Percentiles rank a stretch among this genome's conserved stretches.
Evolutionary conservation across 1,139 yeast genomes (phyloP).

Genomic region (Eremothecium coryli): DNA sequence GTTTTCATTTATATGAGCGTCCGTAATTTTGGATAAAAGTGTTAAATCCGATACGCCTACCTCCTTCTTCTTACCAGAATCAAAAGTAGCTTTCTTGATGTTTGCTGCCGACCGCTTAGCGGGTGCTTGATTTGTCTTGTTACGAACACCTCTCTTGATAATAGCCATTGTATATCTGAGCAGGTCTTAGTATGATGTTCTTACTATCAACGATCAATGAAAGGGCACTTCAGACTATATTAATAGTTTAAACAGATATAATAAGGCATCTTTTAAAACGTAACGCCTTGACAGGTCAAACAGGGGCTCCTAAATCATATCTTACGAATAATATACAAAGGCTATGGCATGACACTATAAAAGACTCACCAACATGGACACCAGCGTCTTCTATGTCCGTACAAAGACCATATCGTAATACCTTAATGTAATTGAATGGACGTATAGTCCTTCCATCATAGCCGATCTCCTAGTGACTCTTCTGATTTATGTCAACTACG

Average conservation of each 20-base stretch:
- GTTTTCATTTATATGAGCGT: slow-evolving; percentile 88
- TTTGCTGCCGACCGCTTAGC: slow-evolving; percentile 37
- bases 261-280: not conserved
- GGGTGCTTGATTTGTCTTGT: slow-evolving; percentile 44
- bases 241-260: not conserved
- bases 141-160: slow-evolving; percentile 66
- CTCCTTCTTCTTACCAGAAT: slow-evolving; percentile 79
- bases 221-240: slow-evolving; percentile 1
- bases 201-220: not conserved
- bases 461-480: too few species aligned
- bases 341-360: too few species aligned
- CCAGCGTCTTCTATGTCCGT: too few species aligned
- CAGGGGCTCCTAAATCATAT: not conserved
- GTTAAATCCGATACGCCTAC: slow-evolving; percentile 97
- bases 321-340: not conserved
- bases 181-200: not conserved
- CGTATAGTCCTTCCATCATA: too few species aligned
- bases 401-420: too few species aligned
- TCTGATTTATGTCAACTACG: too few species aligned
- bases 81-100: slow-evolving; percentile 91
- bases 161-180: slow-evolving; percentile 50
- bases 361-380: too few species aligned
- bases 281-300: not conserved
- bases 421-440: too few species aligned
- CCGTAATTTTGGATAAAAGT: slow-evolving; percentile 75